Conservation (phyloP, 495 filamentous ascomycete genomes). For the Aspergillus saccharolyticus region DNA sequence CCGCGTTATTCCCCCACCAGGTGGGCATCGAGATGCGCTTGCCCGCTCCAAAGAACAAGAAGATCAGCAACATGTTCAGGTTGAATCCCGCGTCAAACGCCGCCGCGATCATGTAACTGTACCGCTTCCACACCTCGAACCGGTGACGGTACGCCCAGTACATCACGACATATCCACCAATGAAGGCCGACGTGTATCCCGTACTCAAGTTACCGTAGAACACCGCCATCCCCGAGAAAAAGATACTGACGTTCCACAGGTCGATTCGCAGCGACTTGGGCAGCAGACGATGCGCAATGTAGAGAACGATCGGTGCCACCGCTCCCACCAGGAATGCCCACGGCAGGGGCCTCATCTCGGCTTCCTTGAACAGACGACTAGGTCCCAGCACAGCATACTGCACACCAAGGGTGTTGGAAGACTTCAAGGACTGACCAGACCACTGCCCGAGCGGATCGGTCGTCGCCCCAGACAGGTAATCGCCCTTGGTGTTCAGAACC, state of each 20-base stretch:
- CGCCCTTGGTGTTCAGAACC: slow-evolving; percentile 45
- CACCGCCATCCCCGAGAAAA: slow-evolving; percentile 33
- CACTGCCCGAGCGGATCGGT: slow-evolving; percentile 51
- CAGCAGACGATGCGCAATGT: slow-evolving; percentile 43
- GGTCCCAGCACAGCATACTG: slow-evolving; percentile 55
- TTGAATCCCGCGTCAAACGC: slow-evolving; percentile 57
- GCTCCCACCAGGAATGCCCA: slow-evolving; percentile 54
- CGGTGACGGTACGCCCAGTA: slow-evolving; percentile 46
- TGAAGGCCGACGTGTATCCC: slow-evolving; percentile 50
- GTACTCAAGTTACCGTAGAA: slow-evolving; percentile 44
- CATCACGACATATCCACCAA: slow-evolving; percentile 55
- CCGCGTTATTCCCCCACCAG: slow-evolving; percentile 52
- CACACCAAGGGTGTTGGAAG: slow-evolving; percentile 45
- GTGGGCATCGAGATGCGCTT: slow-evolving; percentile 50
- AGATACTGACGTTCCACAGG: slow-evolving; percentile 54
- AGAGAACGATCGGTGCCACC: slow-evolving; percentile 42
- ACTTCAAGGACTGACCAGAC: slow-evolving; percentile 46
- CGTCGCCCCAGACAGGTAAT: slow-evolving; percentile 47
- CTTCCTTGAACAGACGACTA: slow-evolving; percentile 44
- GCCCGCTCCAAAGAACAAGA: slow-evolving; percentile 49
- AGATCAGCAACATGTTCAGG: slow-evolving; percentile 51
- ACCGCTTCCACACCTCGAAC: slow-evolving; percentile 52
- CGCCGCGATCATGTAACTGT: slow-evolving; percentile 52
- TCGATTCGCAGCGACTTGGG: slow-evolving; percentile 44
- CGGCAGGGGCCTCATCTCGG: slow-evolving; percentile 46